Conservation (phyloP, 2,329 filamentous ascomycete genomes). For the Phialemoniopsis sp. region DNA sequence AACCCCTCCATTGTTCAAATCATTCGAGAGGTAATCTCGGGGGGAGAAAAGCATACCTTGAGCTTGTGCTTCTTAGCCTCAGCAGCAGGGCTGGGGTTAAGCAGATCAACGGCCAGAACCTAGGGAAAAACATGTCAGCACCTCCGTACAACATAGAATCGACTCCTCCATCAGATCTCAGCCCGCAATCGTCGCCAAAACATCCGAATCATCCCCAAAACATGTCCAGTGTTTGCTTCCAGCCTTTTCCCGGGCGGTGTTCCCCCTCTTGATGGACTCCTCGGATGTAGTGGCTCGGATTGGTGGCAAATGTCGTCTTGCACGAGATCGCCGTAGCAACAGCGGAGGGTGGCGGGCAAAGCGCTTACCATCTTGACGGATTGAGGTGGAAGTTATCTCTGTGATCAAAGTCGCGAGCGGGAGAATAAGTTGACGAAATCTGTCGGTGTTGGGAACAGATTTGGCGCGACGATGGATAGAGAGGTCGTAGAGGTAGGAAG, state of each 20-base stretch:
- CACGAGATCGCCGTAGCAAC: not conserved
- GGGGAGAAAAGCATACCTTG: slow-evolving; percentile 75
- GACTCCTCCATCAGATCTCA: too few relatives aligned
- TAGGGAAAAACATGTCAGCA: slow-evolving; percentile 50
- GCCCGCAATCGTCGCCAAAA: slow-evolving; percentile 3
- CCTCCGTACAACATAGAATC: slow-evolving; percentile 13
- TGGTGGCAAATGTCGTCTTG: not conserved
- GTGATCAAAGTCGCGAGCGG: slow-evolving; percentile 38
- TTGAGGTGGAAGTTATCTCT: slow-evolving; percentile 33
- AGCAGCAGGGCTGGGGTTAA: slow-evolving; percentile 96
- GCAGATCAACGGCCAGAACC: slow-evolving; percentile 99
- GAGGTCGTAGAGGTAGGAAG: slow-evolving; percentile 26
- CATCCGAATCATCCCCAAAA: slow-evolving; percentile 1
- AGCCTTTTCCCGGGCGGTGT: not conserved
- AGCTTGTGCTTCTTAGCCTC: slow-evolving; percentile 99
- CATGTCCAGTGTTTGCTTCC: not conserved
- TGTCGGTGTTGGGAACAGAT: slow-evolving; percentile 43
- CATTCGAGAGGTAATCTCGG: slow-evolving; percentile 6
- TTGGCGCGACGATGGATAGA: slow-evolving; percentile 44
- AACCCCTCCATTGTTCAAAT: not conserved
- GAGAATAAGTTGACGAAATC: slow-evolving; percentile 46
- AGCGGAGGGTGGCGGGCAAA: slow-evolving; percentile 7
- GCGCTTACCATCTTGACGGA: slow-evolving; percentile 67
- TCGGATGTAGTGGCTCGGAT: not conserved
- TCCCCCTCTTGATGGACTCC: not conserved